Conservation (phyloP, 2,329 filamentous ascomycete species). For the Monilinia laxa region DNA sequence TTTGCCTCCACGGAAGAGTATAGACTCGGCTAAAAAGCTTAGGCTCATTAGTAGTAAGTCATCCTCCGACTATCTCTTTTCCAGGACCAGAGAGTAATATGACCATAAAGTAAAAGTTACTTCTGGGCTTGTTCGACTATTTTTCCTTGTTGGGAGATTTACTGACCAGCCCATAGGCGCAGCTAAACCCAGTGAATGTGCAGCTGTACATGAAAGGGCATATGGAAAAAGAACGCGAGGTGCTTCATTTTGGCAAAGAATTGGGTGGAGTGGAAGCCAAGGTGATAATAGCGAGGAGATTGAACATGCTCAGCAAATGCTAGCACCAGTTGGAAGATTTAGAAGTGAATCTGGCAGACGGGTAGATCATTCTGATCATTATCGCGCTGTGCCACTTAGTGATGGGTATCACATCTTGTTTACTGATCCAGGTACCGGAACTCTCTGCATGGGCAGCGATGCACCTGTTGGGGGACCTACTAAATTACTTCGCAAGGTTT, state of each 20-base stretch:
- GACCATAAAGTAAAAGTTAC: neutral
- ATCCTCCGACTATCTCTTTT: neutral
- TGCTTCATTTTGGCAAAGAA: slow-evolving; percentile 36
- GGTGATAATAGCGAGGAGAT: slow-evolving; percentile 25
- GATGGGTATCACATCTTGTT: slow-evolving; percentile 66
- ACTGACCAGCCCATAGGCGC: slow-evolving; percentile 38
- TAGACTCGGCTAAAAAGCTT: slow-evolving; percentile 56
- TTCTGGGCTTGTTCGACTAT: no score
- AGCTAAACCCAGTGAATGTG: slow-evolving; percentile 44
- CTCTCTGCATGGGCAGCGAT: slow-evolving; percentile 61
- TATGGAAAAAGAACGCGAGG: slow-evolving; percentile 32
- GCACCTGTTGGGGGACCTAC: slow-evolving; percentile 55
- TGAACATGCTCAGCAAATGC: slow-evolving; percentile 24
- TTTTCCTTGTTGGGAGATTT: neutral
- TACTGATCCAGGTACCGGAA: slow-evolving; percentile 56
- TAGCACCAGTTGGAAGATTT: slow-evolving; percentile 25
- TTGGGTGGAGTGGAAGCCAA: slow-evolving; percentile 25
- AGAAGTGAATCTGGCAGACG: slow-evolving; percentile 29
- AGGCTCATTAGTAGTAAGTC: slow-evolving; percentile 57
- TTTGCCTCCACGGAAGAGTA: slow-evolving; percentile 51
- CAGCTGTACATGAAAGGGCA: slow-evolving; percentile 34
- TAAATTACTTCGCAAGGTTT: slow-evolving; percentile 58
- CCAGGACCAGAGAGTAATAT: neutral
- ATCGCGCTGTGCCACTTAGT: slow-evolving; percentile 61
- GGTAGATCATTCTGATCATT: slow-evolving; percentile 52